These are phyloP conservation scores for Aspergillus ustus DNA, from an alignment of 2,329 filamentous ascomycete species.

Conservation along the genomic window DNA sequence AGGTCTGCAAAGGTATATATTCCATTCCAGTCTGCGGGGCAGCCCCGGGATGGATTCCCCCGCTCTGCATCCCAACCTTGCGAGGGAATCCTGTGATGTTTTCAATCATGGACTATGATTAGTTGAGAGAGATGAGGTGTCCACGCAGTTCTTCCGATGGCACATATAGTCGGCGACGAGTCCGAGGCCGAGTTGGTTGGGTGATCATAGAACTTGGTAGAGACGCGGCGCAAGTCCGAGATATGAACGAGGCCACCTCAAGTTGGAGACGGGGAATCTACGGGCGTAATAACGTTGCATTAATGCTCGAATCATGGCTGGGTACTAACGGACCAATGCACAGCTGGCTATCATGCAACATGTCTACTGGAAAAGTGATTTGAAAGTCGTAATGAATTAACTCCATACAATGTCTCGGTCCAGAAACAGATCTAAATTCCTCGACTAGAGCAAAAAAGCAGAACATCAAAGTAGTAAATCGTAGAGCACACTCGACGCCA, in stretches of 20 bases:
- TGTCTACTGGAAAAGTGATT: not conserved
- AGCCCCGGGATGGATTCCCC: slow-evolving; percentile 6
- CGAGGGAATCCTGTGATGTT: not conserved
- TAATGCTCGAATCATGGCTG: not conserved
- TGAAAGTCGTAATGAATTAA: slow-evolving; percentile 12
- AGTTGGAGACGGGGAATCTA: not conserved
- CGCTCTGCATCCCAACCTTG: not conserved
- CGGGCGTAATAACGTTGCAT: not conserved
- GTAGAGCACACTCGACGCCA: slow-evolving; percentile 46
- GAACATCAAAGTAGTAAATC: slow-evolving; percentile 41
- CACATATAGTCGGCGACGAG: slow-evolving; percentile 29
- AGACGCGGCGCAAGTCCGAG: slow-evolving; percentile 39
- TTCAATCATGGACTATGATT: not conserved
- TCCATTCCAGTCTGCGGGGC: slow-evolving; percentile 2
- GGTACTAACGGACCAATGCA: not conserved
- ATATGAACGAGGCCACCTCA: not conserved
- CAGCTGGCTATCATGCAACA: too few relatives aligned
- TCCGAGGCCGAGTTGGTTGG: slow-evolving; percentile 32
- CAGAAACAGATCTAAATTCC: slow-evolving; percentile 41
- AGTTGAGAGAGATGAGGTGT: slow-evolving; percentile 10
- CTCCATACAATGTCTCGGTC: slow-evolving; percentile 15
- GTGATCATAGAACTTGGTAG: not conserved
- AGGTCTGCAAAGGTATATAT: not conserved
- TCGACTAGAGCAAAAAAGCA: slow-evolving; percentile 34
- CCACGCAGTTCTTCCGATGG: slow-evolving; percentile 35